Evolutionary conservation across 768 basidiomycete genomes (phyloP).

Genomic region (Rhizopogon salebrosus): DNA sequence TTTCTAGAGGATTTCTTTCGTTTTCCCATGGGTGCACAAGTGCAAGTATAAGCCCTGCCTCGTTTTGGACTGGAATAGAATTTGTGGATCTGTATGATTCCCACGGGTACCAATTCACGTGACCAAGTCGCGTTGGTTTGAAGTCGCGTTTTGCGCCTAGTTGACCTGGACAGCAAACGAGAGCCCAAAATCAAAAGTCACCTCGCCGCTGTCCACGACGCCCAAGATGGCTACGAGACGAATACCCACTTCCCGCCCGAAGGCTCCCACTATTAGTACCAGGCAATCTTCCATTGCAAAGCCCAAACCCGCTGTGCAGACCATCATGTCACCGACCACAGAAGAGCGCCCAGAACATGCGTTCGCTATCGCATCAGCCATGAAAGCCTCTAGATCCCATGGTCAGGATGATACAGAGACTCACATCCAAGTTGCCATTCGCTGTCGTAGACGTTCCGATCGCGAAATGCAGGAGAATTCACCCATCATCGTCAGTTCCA

Average conservation of each 20-base stretch:
- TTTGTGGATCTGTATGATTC: not conserved
- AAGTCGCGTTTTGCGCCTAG: constrained; percentile 27
- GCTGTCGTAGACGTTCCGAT: constrained; percentile 82
- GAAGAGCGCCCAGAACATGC: constrained; percentile 13
- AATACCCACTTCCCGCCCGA: constrained; percentile 44
- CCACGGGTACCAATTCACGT: constrained; percentile 22
- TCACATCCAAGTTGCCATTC: constrained; percentile 91
- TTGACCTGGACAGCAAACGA: not conserved
- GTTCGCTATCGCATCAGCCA: constrained; percentile 18
- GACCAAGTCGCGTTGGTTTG: constrained; percentile 25
- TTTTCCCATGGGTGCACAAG: constrained; percentile 63
- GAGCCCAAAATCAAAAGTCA: not conserved
- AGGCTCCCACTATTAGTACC: constrained; percentile 29
- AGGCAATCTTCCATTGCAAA: constrained; percentile 48
- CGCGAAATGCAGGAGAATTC: constrained; percentile 83
- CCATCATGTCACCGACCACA: constrained; percentile 19
- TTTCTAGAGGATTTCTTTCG: constrained; percentile 88
- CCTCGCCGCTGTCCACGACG: not conserved
- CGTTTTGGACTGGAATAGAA: not conserved
- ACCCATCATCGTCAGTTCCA: constrained; percentile 78
- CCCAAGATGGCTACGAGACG: constrained; percentile 61
- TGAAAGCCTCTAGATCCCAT: constrained; percentile 22
- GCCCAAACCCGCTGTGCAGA: constrained; percentile 27
- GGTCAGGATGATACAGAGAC: constrained; percentile 50
- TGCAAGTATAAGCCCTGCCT: constrained; percentile 1